Evolutionary conservation across 1,284 basidiomycete species (phyloP).

Genomic region (Pseudozyma sp.): DNA sequence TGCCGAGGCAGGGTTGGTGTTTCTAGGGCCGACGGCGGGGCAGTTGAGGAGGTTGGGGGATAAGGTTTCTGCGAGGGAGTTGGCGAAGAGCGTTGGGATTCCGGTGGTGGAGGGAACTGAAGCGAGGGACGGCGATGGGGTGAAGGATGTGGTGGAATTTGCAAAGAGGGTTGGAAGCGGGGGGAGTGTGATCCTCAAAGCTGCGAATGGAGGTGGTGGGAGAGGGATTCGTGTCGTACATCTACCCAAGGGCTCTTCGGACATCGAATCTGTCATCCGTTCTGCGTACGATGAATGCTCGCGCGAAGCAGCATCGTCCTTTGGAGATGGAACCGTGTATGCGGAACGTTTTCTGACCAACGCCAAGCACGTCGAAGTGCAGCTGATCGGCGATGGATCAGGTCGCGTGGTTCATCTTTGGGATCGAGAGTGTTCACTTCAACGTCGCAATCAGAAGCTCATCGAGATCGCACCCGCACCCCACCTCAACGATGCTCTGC

Average conservation of each 20-base stretch:
- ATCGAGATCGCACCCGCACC: slow-evolving; percentile 49
- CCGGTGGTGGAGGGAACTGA: slow-evolving; percentile 30
- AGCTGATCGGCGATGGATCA: slow-evolving; percentile 41
- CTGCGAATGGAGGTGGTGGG: slow-evolving; percentile 48
- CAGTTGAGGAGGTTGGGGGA: slow-evolving; percentile 32
- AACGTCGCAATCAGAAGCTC: slow-evolving; percentile 49
- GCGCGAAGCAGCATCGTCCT: slow-evolving; percentile 30
- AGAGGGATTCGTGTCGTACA: slow-evolving; percentile 39
- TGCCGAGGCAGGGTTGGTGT: slow-evolving; percentile 17
- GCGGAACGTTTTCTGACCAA: slow-evolving; percentile 39
- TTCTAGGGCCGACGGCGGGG: slow-evolving; percentile 19
- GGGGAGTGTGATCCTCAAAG: slow-evolving; percentile 40
- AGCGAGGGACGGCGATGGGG: not conserved
- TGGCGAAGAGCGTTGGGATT: slow-evolving; percentile 13
- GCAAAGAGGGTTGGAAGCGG: slow-evolving; percentile 1
- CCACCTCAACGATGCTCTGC: not conserved
- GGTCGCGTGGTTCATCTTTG: slow-evolving; percentile 38
- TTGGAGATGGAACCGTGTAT: slow-evolving; percentile 40
- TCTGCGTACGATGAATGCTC: slow-evolving; percentile 34
- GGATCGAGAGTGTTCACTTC: slow-evolving; percentile 50
- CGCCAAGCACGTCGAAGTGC: slow-evolving; percentile 50
- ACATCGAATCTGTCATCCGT: not conserved
- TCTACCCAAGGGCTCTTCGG: not conserved
- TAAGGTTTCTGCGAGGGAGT: slow-evolving; percentile 24
- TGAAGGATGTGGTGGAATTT: slow-evolving; percentile 29